Conservation (phyloP, 768 basidiomycete species). For the Bullera alba region DNA sequence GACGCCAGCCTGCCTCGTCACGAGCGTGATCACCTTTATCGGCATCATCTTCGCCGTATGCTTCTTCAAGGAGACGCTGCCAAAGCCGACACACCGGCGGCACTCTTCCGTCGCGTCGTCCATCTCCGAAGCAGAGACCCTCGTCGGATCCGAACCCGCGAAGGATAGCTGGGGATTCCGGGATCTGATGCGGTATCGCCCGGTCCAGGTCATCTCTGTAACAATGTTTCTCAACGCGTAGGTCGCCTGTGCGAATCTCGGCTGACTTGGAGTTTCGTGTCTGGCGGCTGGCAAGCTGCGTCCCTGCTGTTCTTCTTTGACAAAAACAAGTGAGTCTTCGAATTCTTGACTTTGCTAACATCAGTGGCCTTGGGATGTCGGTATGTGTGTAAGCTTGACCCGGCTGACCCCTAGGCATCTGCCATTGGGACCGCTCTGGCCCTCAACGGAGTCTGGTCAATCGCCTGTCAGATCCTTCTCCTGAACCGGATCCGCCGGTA, state of each 20-base stretch:
- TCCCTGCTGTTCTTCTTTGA: conserved; percentile 44
- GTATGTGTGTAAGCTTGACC: conserved; percentile 2
- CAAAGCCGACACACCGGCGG: conserved; percentile 16
- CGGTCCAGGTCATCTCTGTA: conserved; percentile 30
- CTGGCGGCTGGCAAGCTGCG: conserved; percentile 39
- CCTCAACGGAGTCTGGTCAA: conserved; percentile 40
- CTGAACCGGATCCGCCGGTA: conserved; percentile 31
- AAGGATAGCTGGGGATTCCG: conserved; percentile 34
- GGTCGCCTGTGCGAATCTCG: conserved; percentile 6
- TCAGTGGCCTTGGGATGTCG: conserved; percentile 43
- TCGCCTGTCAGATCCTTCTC: conserved; percentile 38
- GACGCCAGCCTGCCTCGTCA: conserved; percentile 34
- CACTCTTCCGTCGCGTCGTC: conserved; percentile 9
- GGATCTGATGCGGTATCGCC: conserved; percentile 31
- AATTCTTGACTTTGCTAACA: conserved; percentile 1
- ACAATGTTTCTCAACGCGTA: conserved; percentile 41
- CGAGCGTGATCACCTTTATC: conserved; percentile 23
- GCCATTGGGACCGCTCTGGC: conserved; percentile 40
- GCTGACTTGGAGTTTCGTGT: conserved; percentile 31
- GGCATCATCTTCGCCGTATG: conserved; percentile 36
- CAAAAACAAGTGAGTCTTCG: conserved; percentile 30
- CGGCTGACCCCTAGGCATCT: conserved; percentile 9
- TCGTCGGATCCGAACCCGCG: conserved; percentile 18
- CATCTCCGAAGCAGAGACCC: conserved; percentile 32
- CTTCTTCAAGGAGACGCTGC: conserved; percentile 35